These are phyloP conservation scores for Lichtheimia ramosa DNA, from an alignment of 371 early-diverging fungal genomes.

Conservation along the genomic window DNA sequence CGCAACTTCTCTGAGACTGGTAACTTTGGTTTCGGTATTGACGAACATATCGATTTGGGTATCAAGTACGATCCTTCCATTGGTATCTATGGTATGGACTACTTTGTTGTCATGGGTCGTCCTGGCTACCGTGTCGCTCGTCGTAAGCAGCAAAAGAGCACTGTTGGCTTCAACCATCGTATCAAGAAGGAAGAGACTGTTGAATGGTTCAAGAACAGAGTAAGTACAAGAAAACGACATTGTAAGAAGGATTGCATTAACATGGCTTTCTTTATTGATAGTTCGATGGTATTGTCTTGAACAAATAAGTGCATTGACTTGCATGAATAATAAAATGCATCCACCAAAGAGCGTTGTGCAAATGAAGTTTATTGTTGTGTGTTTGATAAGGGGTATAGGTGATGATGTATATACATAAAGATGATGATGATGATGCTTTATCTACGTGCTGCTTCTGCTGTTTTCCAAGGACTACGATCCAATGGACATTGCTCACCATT, in stretches of 20 bases:
- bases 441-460: conserved; percentile 17
- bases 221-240: conserved; percentile 16
- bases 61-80: conserved; percentile 99
- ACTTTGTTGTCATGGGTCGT: conserved; percentile 98
- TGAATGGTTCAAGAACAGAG: conserved; percentile 86
- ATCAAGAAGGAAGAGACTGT: conserved; percentile 88
- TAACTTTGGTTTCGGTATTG: conserved; percentile 99
- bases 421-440: conserved; percentile 1
- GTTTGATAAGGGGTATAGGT: background rate
- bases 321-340: background rate
- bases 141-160: conserved; percentile 89
- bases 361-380: background rate
- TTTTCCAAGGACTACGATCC: conserved; percentile 81
- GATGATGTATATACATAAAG: background rate
- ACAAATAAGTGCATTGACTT: conserved; percentile 63
- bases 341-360: background rate
- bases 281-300: conserved; percentile 88
- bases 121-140: conserved; percentile 97
- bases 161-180: conserved; percentile 93
- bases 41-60: conserved; percentile 99
- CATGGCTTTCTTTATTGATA: conserved; percentile 8
- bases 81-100: conserved; percentile 99
- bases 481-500: conserved; percentile 80
- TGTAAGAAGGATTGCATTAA: too few species aligned
- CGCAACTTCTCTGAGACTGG: conserved; percentile 98